phyloP scores from a whole-genome alignment of 169 alveolate species.

The Plasmodium relictum region DNA sequence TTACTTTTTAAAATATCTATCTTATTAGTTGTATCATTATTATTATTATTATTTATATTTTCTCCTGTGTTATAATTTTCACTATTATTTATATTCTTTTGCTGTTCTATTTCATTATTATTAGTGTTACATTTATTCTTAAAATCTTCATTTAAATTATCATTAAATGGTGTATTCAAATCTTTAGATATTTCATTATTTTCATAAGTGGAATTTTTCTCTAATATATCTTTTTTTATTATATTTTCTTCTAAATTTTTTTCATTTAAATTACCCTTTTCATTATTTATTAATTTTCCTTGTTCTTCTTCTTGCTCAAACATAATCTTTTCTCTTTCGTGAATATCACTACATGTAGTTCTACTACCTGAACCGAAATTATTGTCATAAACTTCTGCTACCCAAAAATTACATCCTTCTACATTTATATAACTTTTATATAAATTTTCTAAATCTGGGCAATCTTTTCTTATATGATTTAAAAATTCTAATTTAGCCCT shows the following conservation, averaged over 20 bases:
- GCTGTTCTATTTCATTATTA: conserved; percentile 6
- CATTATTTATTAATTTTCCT: conserved; percentile 11
- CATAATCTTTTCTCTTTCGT: conserved; percentile 74
- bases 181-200: conserved; percentile 19
- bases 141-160: background rate
- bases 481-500: conserved; percentile 91
- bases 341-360: conserved; percentile 76
- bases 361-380: conserved; percentile 71
- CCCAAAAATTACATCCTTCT: conserved; percentile 91
- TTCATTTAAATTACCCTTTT: conserved; percentile 8
- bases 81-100: background rate
- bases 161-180: background rate
- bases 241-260: conserved; percentile 38
- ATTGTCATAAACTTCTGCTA: conserved; percentile 87
- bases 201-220: conserved; percentile 31
- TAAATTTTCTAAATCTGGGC: conserved; percentile 90
- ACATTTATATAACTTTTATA: conserved; percentile 87
- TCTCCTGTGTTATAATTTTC: background rate
- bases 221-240: conserved; percentile 13
- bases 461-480: conserved; percentile 87
- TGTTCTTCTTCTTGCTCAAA: conserved; percentile 80
- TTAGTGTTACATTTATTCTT: background rate
- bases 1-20: background rate
- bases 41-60: conserved; percentile 1
- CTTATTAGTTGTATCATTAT: background rate